These are phyloP conservation scores for Colletotrichum sansevieriae DNA, from an alignment of 2,329 filamentous ascomycete species.

Conservation along the genomic window DNA sequence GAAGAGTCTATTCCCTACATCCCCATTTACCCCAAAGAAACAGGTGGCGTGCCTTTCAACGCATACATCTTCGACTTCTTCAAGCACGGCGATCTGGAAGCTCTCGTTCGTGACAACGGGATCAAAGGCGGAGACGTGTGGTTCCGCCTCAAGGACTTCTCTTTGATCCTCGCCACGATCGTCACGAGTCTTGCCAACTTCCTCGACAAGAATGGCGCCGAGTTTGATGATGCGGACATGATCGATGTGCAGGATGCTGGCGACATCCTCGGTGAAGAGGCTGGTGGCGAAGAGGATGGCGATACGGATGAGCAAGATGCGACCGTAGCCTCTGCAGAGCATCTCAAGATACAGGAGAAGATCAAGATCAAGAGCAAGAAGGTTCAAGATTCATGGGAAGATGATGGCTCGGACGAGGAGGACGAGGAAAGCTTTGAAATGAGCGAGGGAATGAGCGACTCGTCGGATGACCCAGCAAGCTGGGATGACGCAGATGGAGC, in stretches of 20 bases:
- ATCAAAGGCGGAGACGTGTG: slow-evolving; percentile 77
- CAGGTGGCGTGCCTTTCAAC: slow-evolving; percentile 65
- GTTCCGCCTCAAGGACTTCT: slow-evolving; percentile 76
- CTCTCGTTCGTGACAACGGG: slow-evolving; percentile 73
- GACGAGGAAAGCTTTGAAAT: slow-evolving; percentile 39
- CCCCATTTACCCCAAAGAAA: slow-evolving; percentile 69
- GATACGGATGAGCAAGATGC: background rate
- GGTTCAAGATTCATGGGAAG: slow-evolving; percentile 62
- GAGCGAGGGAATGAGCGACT: background rate
- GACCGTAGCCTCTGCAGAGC: background rate
- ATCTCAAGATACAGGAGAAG: background rate
- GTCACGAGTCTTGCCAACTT: slow-evolving; percentile 73
- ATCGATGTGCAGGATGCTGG: slow-evolving; percentile 60
- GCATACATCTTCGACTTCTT: slow-evolving; percentile 83
- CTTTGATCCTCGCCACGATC: slow-evolving; percentile 75
- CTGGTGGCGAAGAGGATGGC: slow-evolving; percentile 15
- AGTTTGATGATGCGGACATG: slow-evolving; percentile 47
- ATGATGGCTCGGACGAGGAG: slow-evolving; percentile 50
- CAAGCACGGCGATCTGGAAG: slow-evolving; percentile 75
- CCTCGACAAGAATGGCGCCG: slow-evolving; percentile 52
- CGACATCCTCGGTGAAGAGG: slow-evolving; percentile 56
- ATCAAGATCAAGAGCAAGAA: slow-evolving; percentile 52
- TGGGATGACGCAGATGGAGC: slow-evolving; percentile 53
- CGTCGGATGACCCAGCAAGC: background rate
- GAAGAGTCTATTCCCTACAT: slow-evolving; percentile 79